Evolutionary conservation across 2,329 filamentous ascomycete species (phyloP), one percentile per base, ranked within the genome.

Genomic region (Phialemonium atrogriseum): DNA sequence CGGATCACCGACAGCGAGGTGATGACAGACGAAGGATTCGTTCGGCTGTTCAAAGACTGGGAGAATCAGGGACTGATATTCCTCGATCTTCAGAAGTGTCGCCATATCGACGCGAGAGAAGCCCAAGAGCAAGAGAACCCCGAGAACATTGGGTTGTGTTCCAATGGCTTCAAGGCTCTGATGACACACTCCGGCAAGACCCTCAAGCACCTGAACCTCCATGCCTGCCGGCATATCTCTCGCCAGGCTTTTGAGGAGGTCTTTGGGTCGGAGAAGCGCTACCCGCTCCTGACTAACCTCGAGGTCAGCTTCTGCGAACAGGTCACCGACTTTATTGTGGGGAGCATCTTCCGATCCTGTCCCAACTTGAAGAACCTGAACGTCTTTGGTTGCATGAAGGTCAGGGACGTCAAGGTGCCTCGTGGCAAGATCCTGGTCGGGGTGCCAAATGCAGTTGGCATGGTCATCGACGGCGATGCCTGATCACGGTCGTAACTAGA

Each of bases 161-260:
- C 77, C 1, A 58, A 70, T 5, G 87, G 83, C 0, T 89, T 96
- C 59, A 64, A 70, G 41, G 84, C 85, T 0, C 59, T 95, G 25
- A 94, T 95, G 84, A 60, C 64, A 1, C 89, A 95, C 51, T 94
- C 87, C 0, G 84, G 84, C 4, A 50, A 59, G 2, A 64, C 59
- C 9, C 57, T 96, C 2, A 66, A 68, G 37, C 62, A 70, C 24
- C 63, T 96, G 20, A 84, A 93, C 48, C 64, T 95, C n/a, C 74
- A 84, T 10, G 84, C 81, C 0, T 94, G 86, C 50, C 80, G 89
- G 4, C 82, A 94, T 52, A 88, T 96, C 40, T 70, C 75, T 2
- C 66, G 70, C 20, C 60, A 71, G 11, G 77, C 84, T 0, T 87
- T 94, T 37, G 76, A 84, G 39, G 69, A 79, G 8, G 79, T 82